Evolutionary conservation across 2,329 filamentous ascomycete species (phyloP).

Genomic region (Fusarium acutatum): DNA sequence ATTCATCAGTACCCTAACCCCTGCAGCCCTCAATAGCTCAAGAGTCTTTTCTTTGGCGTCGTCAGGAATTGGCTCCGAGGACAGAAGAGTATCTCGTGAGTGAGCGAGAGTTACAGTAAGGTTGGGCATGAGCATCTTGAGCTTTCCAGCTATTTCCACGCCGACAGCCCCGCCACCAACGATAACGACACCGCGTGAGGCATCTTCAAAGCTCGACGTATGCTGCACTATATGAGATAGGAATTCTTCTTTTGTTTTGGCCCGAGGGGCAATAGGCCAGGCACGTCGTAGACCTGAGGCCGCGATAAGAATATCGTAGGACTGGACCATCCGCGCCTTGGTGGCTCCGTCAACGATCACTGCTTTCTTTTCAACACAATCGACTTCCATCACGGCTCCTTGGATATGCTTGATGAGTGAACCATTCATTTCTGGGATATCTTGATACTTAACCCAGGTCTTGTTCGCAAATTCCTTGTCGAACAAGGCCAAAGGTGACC

Average conservation of each 20-base stretch:
- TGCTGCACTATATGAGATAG: background rate
- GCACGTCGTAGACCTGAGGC: background rate
- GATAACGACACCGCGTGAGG: background rate
- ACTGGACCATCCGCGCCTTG: background rate
- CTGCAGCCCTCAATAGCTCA: background rate
- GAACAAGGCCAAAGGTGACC: too few species aligned
- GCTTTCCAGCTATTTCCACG: background rate
- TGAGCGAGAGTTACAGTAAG: background rate
- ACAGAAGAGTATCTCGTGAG: background rate
- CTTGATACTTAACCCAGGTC: too few species aligned
- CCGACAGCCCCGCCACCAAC: background rate
- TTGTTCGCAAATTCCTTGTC: too few species aligned
- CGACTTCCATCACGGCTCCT: too few species aligned
- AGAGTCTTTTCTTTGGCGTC: background rate
- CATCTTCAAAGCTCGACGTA: background rate
- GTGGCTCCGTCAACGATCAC: too few species aligned
- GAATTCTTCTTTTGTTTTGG: background rate
- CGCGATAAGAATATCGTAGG: background rate
- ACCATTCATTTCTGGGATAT: too few species aligned
- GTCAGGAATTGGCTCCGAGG: background rate
- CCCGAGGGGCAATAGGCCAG: background rate
- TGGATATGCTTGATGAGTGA: too few species aligned
- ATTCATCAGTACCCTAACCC: background rate
- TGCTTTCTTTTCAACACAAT: too few species aligned
- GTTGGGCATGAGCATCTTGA: background rate